Evolutionary conservation across 2,329 filamentous ascomycete species (phyloP).

Genomic region (Colletotrichum filicis): DNA sequence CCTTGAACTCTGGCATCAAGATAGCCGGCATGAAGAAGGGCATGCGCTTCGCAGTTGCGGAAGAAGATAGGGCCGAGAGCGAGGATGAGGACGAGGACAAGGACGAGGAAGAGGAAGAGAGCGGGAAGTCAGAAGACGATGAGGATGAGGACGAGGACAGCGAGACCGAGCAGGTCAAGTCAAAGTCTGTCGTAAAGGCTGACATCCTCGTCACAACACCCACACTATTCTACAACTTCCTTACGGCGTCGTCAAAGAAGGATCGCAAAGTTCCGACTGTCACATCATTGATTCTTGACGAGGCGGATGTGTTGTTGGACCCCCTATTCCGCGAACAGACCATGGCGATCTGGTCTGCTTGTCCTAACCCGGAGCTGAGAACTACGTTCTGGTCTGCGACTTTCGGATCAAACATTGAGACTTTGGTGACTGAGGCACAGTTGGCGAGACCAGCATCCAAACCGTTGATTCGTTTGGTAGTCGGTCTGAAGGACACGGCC

Average conservation of each 20-base stretch:
- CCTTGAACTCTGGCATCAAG: conserved; percentile 79
- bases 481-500: conserved; percentile 96
- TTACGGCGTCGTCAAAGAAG: conserved; percentile 51
- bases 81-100: conserved; percentile 46
- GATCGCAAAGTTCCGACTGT: conserved; percentile 72
- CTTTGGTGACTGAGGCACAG: conserved; percentile 77
- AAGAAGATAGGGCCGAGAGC: conserved; percentile 44
- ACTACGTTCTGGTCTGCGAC: conserved; percentile 95
- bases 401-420: conserved; percentile 93
- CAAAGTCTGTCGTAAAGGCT: conserved; percentile 71
- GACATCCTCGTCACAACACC: conserved; percentile 87
- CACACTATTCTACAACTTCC: conserved; percentile 79
- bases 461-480: conserved; percentile 83
- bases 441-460: conserved; percentile 52
- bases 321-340: conserved; percentile 92
- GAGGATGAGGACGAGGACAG: conserved; percentile 48
- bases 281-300: conserved; percentile 83
- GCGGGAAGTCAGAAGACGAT: conserved; percentile 42
- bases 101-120: conserved; percentile 49
- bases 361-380: conserved; percentile 75
- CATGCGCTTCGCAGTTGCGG: conserved; percentile 62
- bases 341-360: conserved; percentile 83
- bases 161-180: conserved; percentile 37
- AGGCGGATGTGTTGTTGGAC: conserved; percentile 94
- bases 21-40: conserved; percentile 87